Evolutionary conservation across 1,284 basidiomycete species (phyloP), one percentile per base, ranked within the genome.

Genomic region (Marasmius sp.): DNA sequence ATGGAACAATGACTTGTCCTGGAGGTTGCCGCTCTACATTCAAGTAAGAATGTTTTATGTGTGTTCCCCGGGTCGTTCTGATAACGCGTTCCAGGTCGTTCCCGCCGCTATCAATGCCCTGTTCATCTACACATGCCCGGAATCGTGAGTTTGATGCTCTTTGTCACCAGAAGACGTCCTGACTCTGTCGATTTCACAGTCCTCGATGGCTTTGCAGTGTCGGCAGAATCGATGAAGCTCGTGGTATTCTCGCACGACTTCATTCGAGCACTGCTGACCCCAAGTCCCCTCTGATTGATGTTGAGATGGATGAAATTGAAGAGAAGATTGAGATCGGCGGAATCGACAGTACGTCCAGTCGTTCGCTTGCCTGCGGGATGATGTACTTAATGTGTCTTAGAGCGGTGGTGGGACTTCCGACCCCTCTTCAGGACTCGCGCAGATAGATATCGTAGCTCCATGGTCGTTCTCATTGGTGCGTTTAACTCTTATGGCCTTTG

Each of bases 371-470:
- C 22, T 39, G 33, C n/a, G 34, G 14, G 34, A 11, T 60, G n/a
- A 53, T 60, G 10, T 45, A 14, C 52, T 36, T 20, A 18, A 47
- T 47, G 22, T 37, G 10, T 58, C 47, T 12, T 58, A 82, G 80
- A 81, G 63, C 68, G 67, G 18, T 85, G 78, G 77, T 86, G 83
- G 83, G 83, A 86, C 67, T 85, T 83, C 74, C 72, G 82, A 27
- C 77, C 80, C 4, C 65, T 86, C 33, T 82, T 86, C 73, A 74
- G 70, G 49, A 81, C 75, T 37, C 70, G 70, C 9, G 74, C 76
- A 7, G 78, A 79, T 67, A 74, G 83, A 18, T 81, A 81, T 69
- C 75, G 83, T n/a, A 75, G 78, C 22, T 77, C 75, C 58, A 79
- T 85, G 76, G 79, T 83, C 53, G 75, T 81, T 60, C 71, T 85